phyloP scores from a whole-genome alignment of 2,329 filamentous ascomycete genomes.

The Botrytis medusae region DNA sequence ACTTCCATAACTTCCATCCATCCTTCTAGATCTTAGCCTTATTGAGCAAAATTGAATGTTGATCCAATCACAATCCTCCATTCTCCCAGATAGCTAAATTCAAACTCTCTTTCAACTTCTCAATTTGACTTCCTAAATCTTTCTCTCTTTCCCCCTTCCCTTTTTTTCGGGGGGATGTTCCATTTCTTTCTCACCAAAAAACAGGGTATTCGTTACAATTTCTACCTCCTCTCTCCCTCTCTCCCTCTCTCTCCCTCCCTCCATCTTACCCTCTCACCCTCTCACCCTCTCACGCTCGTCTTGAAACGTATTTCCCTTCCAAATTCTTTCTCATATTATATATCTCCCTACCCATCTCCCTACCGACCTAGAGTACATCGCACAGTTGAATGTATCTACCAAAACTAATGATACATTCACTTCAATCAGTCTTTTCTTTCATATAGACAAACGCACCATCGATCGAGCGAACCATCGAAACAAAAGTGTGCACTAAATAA shows the following conservation, averaged over 20 bases:
- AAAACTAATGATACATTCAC: not conserved
- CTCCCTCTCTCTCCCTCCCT: not conserved
- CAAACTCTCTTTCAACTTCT: constrained; percentile 14
- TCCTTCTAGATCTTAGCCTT: constrained; percentile 1
- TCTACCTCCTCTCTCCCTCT: not conserved
- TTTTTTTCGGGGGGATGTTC: not conserved
- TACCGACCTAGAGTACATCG: not conserved
- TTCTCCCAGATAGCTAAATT: not conserved
- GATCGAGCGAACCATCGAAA: not conserved
- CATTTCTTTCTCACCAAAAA: not conserved
- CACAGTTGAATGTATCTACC: not conserved
- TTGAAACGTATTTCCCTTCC: not conserved
- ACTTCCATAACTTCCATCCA: not conserved
- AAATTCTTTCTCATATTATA: not conserved
- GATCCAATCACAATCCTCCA: not conserved
- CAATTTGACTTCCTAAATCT: not conserved
- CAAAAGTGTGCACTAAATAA: not conserved
- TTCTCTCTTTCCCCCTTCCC: not conserved
- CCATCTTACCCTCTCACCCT: no score
- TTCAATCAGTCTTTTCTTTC: not conserved
- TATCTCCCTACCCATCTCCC: not conserved
- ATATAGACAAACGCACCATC: not conserved
- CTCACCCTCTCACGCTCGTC: not conserved
- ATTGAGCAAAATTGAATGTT: not conserved
- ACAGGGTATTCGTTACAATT: not conserved